phyloP scores from a whole-genome alignment of 805 yeast genomes.

The Ogataea trehaloabstinens region DNA sequence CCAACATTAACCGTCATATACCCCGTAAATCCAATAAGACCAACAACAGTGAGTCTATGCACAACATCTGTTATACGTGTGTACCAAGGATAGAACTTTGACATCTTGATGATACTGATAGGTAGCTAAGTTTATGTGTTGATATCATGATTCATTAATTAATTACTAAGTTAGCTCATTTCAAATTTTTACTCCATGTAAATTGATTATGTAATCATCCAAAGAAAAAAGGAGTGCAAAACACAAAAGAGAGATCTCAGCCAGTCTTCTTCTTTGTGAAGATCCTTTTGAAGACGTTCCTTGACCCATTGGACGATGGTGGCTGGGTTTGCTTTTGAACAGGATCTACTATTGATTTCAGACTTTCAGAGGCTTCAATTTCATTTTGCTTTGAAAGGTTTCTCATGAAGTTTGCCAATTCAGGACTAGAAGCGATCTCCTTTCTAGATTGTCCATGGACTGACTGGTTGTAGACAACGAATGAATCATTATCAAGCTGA shows the following conservation, averaged over 20 bases:
- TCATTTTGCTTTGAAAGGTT: slow-evolving; percentile 11
- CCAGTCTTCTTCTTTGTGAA: slow-evolving; percentile 20
- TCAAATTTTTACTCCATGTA: not conserved
- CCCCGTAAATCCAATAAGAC: slow-evolving; percentile 53
- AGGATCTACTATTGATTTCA: slow-evolving; percentile 15
- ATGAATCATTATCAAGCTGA: slow-evolving; percentile 14
- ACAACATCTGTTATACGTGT: slow-evolving; percentile 67
- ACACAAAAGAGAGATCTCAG: too few species aligned
- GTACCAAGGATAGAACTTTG: slow-evolving; percentile 68
- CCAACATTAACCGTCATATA: slow-evolving; percentile 53
- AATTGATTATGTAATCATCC: too few species aligned
- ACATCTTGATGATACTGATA: slow-evolving; percentile 33
- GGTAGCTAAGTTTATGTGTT: not conserved
- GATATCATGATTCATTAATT: slow-evolving; percentile 3
- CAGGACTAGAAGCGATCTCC: slow-evolving; percentile 1
- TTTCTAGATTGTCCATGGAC: slow-evolving; percentile 4
- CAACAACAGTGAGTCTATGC: slow-evolving; percentile 69
- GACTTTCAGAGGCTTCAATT: slow-evolving; percentile 15
- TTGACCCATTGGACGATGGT: slow-evolving; percentile 5
- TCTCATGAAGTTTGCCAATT: slow-evolving; percentile 15
- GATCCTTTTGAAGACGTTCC: slow-evolving; percentile 21
- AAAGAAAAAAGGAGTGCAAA: too few species aligned
- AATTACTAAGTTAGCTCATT: not conserved
- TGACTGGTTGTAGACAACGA: slow-evolving; percentile 12
- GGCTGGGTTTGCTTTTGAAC: slow-evolving; percentile 2